Evolutionary conservation across 768 basidiomycete genomes (phyloP), one percentile per base, ranked within the genome.

Genomic region (Coprinellus aureogranulatus): DNA sequence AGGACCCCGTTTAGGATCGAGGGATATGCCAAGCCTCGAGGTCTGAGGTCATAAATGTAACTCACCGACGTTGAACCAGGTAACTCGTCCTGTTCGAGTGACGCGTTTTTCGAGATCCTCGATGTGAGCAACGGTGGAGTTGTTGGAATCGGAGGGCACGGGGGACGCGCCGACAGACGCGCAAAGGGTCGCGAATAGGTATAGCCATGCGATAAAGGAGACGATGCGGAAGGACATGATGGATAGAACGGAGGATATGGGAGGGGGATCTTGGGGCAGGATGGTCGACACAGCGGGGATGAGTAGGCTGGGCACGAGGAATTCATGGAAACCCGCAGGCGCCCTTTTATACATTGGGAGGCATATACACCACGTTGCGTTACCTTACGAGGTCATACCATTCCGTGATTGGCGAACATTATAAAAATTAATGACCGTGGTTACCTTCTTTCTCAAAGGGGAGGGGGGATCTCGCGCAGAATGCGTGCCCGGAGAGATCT

Each of bases 21-120:
- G 49, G 23, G 45, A 50, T 22, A 62, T 30, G 20, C 51, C 4
- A 44, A 45, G 14, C n/a, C n/a, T n/a, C n/a, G 34, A 34, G 34
- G 34, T 6, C 34, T 34, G 34, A 44, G 20, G 14, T n/a, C 41
- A 44, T 44, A n/a, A 44, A 44, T 56, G 42, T 42, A 40, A 65
- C 70, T 65, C 20, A 75, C 78, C 83, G 54, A 78, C 79, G 59
- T 84, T 60, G 67, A 81, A 90, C 81, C 81, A 90, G 31, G 88
- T 90, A 40, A 82, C 89, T 61, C 75, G 72, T 41, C 89, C 89
- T 6, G 62, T 65, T 63, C 79, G 85, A 0, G 81, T 79, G 41
- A 72, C 62, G 53, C 88, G 80, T 68, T 79, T 83, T 58, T 79
- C 77, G 34, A 86, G 74, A 26, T 70, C 49, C 18, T 34, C 34